Percentiles rank a stretch among this genome's conserved stretches.
Conservation (phyloP, 257 asterid species). For the Rehmannia glutinosa region DNA sequence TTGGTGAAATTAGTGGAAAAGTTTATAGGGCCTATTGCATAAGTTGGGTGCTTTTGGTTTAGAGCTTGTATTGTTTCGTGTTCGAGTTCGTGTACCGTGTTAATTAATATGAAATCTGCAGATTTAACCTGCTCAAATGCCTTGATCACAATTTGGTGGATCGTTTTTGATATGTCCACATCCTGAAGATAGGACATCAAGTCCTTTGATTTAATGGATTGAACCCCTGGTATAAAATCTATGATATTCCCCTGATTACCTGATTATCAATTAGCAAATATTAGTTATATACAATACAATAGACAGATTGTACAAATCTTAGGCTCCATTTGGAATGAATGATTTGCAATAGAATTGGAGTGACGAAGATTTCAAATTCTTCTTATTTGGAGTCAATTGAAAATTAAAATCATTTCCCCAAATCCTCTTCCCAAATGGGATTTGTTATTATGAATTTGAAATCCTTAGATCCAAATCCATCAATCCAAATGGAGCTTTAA, state of each 20-base stretch:
- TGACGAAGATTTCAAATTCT: too few relatives aligned
- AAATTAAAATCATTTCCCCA: too few relatives aligned
- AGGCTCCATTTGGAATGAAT: too few relatives aligned
- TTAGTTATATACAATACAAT: too few relatives aligned
- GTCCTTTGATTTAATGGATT: slow-evolving; percentile 38
- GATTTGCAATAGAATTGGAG: too few relatives aligned
- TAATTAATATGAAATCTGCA: too few relatives aligned
- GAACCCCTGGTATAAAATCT: slow-evolving; percentile 50
- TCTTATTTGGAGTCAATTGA: too few relatives aligned
- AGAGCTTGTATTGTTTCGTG: slow-evolving; percentile 25
- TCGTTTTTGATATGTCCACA: not conserved
- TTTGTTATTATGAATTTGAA: too few relatives aligned
- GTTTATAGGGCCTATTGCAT: slow-evolving; percentile 54
- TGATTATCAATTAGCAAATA: not conserved
- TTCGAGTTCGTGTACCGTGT: slow-evolving; percentile 55
- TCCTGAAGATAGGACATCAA: slow-evolving; percentile 28
- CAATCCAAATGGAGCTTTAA: too few relatives aligned
- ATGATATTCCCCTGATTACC: slow-evolving; percentile 22
- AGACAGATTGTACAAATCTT: too few relatives aligned
- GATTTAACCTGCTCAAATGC: slow-evolving; percentile 36
- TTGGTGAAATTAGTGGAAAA: slow-evolving; percentile 20
- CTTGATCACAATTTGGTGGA: not conserved
- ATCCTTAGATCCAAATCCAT: too few relatives aligned
- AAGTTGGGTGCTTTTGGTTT: slow-evolving; percentile 17
- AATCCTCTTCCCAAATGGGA: too few relatives aligned